Conservation (phyloP, 257 asterid genomes). For the Gentiana dahurica region DNA sequence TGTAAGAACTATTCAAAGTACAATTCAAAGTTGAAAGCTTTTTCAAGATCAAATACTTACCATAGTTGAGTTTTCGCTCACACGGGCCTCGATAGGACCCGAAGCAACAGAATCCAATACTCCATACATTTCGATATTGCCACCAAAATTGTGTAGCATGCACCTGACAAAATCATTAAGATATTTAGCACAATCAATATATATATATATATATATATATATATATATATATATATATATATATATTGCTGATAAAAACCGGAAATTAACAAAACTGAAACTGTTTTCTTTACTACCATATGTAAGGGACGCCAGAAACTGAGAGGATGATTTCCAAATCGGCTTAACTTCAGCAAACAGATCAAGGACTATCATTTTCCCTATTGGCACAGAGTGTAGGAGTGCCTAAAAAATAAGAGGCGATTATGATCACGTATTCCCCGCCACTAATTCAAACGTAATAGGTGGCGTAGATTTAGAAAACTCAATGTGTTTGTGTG, state of each 20-base stretch:
- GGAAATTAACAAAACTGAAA: not conserved
- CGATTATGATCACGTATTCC: not conserved
- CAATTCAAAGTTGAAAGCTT: no score
- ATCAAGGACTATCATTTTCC: constrained; percentile 98
- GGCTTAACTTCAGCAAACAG: constrained; percentile 97
- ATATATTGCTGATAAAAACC: not conserved
- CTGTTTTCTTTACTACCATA: constrained; percentile 49
- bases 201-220: no score
- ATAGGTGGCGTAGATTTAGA: no score
- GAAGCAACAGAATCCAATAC: constrained; percentile 83
- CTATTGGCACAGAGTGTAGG: constrained; percentile 93
- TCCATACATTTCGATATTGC: constrained; percentile 97
- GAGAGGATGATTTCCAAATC: constrained; percentile 83
- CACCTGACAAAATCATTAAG: constrained; percentile 51
- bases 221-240: no score
- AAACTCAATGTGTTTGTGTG: no score
- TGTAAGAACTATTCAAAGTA: no score
- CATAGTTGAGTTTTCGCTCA: constrained; percentile 82
- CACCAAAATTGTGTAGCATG: constrained; percentile 98
- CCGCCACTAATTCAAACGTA: no score
- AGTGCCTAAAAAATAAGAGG: constrained; percentile 63
- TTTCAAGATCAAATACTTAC: constrained; percentile 18
- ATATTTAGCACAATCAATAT: not conserved
- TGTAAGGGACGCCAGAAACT: constrained; percentile 80
- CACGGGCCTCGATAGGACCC: constrained; percentile 84